Evolutionary conservation across 192 early-diverging fungal species (phyloP).

Genomic region (Coemansia javaensis): DNA sequence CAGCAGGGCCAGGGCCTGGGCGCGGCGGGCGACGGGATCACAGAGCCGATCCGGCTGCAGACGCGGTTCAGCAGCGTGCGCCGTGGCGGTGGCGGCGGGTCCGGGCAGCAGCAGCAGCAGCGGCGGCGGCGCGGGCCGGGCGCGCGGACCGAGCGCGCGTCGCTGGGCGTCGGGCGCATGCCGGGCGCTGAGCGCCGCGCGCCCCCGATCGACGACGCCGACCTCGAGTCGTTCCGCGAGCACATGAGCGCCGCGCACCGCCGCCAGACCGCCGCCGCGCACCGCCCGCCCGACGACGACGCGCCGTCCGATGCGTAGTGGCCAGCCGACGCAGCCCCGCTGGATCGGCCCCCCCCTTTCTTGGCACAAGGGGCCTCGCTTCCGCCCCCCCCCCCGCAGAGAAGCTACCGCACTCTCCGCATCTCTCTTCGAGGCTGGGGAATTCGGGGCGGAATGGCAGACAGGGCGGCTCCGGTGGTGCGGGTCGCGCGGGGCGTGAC

Average conservation of each 20-base stretch:
- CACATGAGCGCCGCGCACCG: slow-evolving; percentile 33
- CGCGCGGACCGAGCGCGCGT: slow-evolving; percentile 6
- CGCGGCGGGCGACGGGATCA: slow-evolving; percentile 28
- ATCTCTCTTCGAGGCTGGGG: neutral
- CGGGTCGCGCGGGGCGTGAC: slow-evolving; percentile 56
- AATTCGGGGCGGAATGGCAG: slow-evolving; percentile 44
- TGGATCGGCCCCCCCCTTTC: too few relatives aligned
- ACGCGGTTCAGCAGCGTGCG: slow-evolving; percentile 30
- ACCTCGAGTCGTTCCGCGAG: slow-evolving; percentile 26
- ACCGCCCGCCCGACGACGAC: too few relatives aligned
- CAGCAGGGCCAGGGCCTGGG: slow-evolving; percentile 43
- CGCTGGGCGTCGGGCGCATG: slow-evolving; percentile 22
- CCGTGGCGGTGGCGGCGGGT: neutral
- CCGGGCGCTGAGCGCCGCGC: neutral
- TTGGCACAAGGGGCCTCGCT: neutral
- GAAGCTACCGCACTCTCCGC: neutral
- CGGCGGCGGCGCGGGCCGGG: neutral
- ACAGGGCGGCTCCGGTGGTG: slow-evolving; percentile 50
- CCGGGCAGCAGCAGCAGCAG: neutral
- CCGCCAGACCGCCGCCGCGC: neutral
- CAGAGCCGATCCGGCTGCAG: slow-evolving; percentile 27
- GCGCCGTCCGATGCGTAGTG: too few relatives aligned
- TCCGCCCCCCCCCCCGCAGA: too few relatives aligned
- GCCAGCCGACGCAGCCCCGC: too few relatives aligned
- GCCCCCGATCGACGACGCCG: slow-evolving; percentile 2